Conservation (phyloP, 805 yeast species). For the Kodamaea neixiangensis region DNA sequence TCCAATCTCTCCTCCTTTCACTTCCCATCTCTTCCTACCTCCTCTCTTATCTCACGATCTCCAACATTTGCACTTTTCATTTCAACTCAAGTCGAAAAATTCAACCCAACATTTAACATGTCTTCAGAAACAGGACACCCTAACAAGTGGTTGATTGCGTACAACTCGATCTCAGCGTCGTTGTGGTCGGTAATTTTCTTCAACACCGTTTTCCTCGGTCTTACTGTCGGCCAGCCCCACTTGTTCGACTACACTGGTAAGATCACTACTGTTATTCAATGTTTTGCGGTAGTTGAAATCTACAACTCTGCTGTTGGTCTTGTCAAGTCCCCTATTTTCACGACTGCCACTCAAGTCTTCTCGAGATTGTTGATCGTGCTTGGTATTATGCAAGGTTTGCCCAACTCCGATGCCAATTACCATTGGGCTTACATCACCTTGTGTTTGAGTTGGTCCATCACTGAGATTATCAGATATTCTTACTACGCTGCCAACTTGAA, state of each 20-base stretch:
- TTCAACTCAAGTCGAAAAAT: background rate
- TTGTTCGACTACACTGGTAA: slow-evolving; percentile 61
- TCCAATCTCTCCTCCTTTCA: no score
- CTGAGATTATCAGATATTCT: slow-evolving; percentile 89
- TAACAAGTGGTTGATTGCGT: slow-evolving; percentile 41
- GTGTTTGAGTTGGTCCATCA: slow-evolving; percentile 84
- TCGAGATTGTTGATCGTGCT: slow-evolving; percentile 81
- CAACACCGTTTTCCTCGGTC: slow-evolving; percentile 38
- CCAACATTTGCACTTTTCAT: background rate
- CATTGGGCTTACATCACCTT: slow-evolving; percentile 67
- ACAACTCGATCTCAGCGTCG: slow-evolving; percentile 44
- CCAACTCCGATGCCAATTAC: slow-evolving; percentile 63
- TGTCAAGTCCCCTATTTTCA: slow-evolving; percentile 81
- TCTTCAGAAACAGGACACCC: slow-evolving; percentile 18
- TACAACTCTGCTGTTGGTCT: slow-evolving; percentile 75
- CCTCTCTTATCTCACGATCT: no score
- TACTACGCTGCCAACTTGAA: slow-evolving; percentile 74
- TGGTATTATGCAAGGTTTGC: slow-evolving; percentile 79
- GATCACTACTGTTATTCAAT: slow-evolving; percentile 67
- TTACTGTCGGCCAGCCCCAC: slow-evolving; percentile 59
- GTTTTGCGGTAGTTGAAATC: slow-evolving; percentile 78
- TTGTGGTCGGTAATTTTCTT: slow-evolving; percentile 44
- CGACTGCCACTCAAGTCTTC: slow-evolving; percentile 84
- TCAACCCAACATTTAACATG: slow-evolving; percentile 2
- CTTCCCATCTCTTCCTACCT: no score